Percentiles rank a stretch among this genome's conserved stretches.
These are phyloP conservation scores for Volvox africanus DNA, from an alignment of 139 green algal species.

Conservation along the genomic window DNA sequence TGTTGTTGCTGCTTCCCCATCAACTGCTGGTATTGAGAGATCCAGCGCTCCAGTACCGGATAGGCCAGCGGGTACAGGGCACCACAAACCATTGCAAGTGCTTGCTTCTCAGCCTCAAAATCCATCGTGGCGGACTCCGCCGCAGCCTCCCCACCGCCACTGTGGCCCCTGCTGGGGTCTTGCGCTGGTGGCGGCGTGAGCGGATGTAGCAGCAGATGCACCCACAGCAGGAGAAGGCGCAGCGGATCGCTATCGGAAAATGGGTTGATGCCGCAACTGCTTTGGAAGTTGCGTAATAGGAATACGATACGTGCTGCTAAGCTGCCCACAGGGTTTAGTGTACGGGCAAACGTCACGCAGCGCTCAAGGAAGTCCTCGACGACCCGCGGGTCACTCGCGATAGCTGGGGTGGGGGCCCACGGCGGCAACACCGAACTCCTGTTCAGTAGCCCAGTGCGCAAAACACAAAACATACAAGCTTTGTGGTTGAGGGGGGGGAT, in stretches of 20 bases:
- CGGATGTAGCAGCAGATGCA: not conserved
- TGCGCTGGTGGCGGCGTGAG: not conserved
- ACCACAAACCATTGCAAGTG: not conserved
- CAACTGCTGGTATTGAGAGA: not conserved
- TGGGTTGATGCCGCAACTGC: not conserved
- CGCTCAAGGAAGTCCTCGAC: not conserved
- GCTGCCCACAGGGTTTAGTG: not conserved
- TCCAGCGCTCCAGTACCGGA: not conserved
- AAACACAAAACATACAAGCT: too few species aligned
- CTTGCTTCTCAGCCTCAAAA: not conserved
- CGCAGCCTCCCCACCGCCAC: not conserved
- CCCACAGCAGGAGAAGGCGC: constrained; percentile 13
- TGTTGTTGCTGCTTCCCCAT: not conserved
- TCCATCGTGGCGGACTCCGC: not conserved
- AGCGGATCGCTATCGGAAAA: not conserved
- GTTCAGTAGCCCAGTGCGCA: too few species aligned
- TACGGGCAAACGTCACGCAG: not conserved
- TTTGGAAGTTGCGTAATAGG: not conserved
- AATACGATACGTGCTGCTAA: not conserved
- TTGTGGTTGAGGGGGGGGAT: too few species aligned
- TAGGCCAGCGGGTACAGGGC: not conserved
- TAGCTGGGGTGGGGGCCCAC: not conserved
- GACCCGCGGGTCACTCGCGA: not conserved
- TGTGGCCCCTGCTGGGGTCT: too few species aligned
- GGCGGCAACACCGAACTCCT: not conserved